These are phyloP conservation scores for Penicillium verrucosum DNA, from an alignment of 2,329 filamentous ascomycete species.

Conservation along the genomic window DNA sequence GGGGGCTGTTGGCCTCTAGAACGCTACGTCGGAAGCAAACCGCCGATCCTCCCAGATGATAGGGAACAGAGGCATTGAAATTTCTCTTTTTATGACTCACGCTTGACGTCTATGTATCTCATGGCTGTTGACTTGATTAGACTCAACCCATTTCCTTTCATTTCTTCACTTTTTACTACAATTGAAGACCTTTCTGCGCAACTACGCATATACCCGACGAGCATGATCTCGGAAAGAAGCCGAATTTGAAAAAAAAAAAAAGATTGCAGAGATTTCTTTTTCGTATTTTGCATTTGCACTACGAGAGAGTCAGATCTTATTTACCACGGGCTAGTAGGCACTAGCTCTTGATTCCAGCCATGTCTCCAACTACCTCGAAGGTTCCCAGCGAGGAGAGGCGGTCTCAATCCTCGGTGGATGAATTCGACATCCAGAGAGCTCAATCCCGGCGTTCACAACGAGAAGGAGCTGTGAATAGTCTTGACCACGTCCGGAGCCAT, in stretches of 20 bases:
- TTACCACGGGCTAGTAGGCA: background rate
- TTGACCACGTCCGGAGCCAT: constrained; percentile 34
- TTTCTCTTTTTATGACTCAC: constrained; percentile 17
- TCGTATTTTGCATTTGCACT: background rate
- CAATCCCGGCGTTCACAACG: constrained; percentile 12
- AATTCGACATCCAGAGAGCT: constrained; percentile 10
- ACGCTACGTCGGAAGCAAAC: background rate
- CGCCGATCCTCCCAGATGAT: constrained; percentile 2
- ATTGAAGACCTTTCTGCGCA: background rate
- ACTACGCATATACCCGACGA: background rate
- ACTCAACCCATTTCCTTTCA: background rate
- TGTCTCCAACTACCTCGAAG: constrained; percentile 13
- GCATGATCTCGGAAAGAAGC: constrained; percentile 11
- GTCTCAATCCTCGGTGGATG: constrained; percentile 7
- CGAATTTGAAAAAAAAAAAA: background rate
- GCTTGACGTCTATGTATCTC: background rate
- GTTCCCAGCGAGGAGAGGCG: constrained; percentile 14
- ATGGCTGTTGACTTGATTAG: background rate
- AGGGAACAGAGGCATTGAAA: background rate
- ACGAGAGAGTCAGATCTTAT: background rate
- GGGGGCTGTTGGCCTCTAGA: background rate
- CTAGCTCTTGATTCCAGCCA: background rate
- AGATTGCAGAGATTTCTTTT: background rate
- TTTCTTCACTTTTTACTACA: background rate
- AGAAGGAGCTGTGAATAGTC: constrained; percentile 19